These are phyloP conservation scores for Fusarium floridanum DNA, from an alignment of 2,329 filamentous ascomycete species.

Conservation along the genomic window DNA sequence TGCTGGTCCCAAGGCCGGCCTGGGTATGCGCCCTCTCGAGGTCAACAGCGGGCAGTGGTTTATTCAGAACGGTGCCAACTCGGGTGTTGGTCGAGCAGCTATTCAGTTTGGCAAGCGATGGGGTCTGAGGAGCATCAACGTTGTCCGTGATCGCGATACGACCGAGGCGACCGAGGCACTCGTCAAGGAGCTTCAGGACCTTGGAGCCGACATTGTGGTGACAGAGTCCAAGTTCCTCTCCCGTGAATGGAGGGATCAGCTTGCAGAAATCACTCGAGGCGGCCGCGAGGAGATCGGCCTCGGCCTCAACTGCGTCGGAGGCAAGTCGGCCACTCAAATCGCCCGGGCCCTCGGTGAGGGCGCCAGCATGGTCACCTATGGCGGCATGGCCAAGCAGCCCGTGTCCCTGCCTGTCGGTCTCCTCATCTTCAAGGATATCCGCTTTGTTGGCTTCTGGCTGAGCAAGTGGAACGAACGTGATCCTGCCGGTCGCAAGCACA, in stretches of 20 bases:
- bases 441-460: constrained; percentile 95
- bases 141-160: constrained; percentile 80
- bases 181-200: constrained; percentile 62
- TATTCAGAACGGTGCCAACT: constrained; percentile 97
- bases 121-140: constrained; percentile 92
- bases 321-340: constrained; percentile 83
- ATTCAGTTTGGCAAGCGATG: constrained; percentile 89
- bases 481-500: constrained; percentile 78
- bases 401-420: constrained; percentile 84
- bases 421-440: constrained; percentile 92
- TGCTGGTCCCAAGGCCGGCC: constrained; percentile 58
- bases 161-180: constrained; percentile 73
- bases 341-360: constrained; percentile 78
- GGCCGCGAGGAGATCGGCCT: constrained; percentile 80
- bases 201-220: constrained; percentile 70
- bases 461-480: constrained; percentile 87
- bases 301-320: constrained; percentile 94
- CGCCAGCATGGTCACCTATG: constrained; percentile 90
- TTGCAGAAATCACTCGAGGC: constrained; percentile 76
- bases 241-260: constrained; percentile 71
- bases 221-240: constrained; percentile 68
- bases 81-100: constrained; percentile 88
- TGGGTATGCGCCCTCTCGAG: constrained; percentile 61
- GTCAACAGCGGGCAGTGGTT: constrained; percentile 82
- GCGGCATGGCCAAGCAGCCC: constrained; percentile 93